These are phyloP conservation scores for Macrolepiota albuminosa DNA, from an alignment of 768 basidiomycete genomes.

Conservation along the genomic window DNA sequence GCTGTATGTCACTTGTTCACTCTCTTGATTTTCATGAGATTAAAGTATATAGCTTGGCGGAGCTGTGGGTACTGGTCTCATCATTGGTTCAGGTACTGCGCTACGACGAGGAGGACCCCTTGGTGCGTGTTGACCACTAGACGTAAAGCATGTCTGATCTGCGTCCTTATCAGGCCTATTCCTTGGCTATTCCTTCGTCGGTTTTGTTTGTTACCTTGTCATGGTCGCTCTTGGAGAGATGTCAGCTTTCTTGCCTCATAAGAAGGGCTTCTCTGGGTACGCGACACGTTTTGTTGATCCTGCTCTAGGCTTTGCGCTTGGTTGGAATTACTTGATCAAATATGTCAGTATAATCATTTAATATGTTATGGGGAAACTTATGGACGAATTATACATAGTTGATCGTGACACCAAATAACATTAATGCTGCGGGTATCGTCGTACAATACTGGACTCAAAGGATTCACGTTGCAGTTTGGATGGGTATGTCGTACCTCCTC, in stretches of 20 bases:
- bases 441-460: slow-evolving; percentile 43
- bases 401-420: slow-evolving; percentile 62
- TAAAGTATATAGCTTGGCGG: slow-evolving; percentile 32
- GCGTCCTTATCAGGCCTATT: slow-evolving; percentile 17
- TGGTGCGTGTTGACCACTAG: slow-evolving; percentile 22
- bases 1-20: slow-evolving; percentile 27
- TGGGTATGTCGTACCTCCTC: slow-evolving; percentile 35
- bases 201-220: slow-evolving; percentile 54
- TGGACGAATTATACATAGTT: slow-evolving; percentile 32
- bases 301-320: slow-evolving; percentile 62
- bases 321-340: slow-evolving; percentile 61
- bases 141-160: not conserved
- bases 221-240: slow-evolving; percentile 52
- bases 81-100: slow-evolving; percentile 58
- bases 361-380: not conserved
- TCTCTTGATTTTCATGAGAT: not conserved
- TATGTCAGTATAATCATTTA: slow-evolving; percentile 29
- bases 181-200: slow-evolving; percentile 43
- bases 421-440: slow-evolving; percentile 56
- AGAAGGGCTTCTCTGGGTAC: slow-evolving; percentile 57
- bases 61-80: slow-evolving; percentile 51
- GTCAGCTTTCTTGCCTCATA: slow-evolving; percentile 51
- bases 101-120: slow-evolving; percentile 51
- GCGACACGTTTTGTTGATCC: slow-evolving; percentile 65
- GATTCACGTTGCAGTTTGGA: slow-evolving; percentile 49